Base-by-base conservation (phyloP, 2,329 filamentous ascomycete genomes). In the Hortaea sp. region DNA sequence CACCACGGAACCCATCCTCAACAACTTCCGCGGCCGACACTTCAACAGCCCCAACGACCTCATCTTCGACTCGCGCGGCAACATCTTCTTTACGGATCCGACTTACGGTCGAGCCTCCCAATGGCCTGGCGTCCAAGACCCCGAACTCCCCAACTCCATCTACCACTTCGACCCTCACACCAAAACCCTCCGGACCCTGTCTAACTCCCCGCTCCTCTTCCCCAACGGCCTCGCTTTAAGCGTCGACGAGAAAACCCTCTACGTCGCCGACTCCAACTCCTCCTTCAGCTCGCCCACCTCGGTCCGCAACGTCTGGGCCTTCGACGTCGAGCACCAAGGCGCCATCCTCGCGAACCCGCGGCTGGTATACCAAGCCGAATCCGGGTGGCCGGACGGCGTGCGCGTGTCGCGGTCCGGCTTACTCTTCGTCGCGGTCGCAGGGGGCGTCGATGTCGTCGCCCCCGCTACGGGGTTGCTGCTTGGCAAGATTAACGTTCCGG, bases 31-130 rank as follows among this genome's bases (percentile, higher is more conserved):
- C 34, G 78, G 79, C 6, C 70, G 77, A 69, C 61, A 77, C 41
- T 79, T 81, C 61, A 79, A 73, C 58, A 79, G 77, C 0, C 62
- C 79, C 4, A 81, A 81, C 51, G 78, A 82, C 49, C 66, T 76
- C 0, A 67, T 70, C 2, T 61, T 78, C 52, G 76, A 20, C 58
- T 75, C 7, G 54, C 77, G 72, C 45, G 50, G 49, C 4, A 52
- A 56, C 9, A 47, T 60, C 41, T 57, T 55, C 46, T 58, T 62
- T 48, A 62, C 59, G 2, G 59, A 62, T 39, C 58, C 58, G 1
- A 46, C 48, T 13, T 61, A 61, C 28, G 59, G 58, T 34, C 52
- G 45, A 29, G 13, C 13, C 11, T 64, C 74, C 29, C 76, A 80
- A 11, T 57, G 54, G 66, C 74, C 40, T 77, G 66, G 74, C 34